Evolutionary conservation across 164 flowering plant genomes (phyloP).

Genomic region (Annona cherimola): DNA sequence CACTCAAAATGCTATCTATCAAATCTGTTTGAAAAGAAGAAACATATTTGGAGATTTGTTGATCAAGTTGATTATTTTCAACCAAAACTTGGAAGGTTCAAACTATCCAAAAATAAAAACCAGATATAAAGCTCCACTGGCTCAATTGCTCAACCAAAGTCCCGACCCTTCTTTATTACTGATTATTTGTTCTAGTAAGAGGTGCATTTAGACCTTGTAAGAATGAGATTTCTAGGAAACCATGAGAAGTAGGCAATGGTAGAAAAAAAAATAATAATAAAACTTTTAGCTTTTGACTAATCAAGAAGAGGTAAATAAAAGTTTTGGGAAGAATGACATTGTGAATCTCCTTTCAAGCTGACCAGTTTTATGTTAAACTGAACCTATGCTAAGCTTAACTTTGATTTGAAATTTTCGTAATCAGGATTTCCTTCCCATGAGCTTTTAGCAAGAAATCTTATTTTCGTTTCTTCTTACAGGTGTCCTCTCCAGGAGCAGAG

Average conservation of each 20-base stretch:
- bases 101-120: too few species aligned
- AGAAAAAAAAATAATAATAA: too few species aligned
- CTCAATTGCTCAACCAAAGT: too few species aligned
- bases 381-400: not conserved
- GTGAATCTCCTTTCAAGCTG: not conserved
- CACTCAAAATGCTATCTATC: not conserved
- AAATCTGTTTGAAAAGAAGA: not conserved
- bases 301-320: too few species aligned
- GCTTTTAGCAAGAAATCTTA: not conserved
- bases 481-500: slow-evolving; percentile 94
- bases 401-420: not conserved
- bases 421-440: not conserved
- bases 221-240: too few species aligned
- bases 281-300: too few species aligned
- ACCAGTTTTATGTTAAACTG: not conserved
- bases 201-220: too few species aligned
- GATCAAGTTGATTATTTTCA: not conserved
- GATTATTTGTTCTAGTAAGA: too few species aligned
- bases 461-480: slow-evolving; percentile 34
- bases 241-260: too few species aligned
- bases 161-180: too few species aligned
- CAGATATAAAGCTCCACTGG: too few species aligned
- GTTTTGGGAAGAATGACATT: too few species aligned
- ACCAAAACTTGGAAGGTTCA: not conserved
- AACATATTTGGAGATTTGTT: not conserved